These are phyloP conservation scores for Rhizophagus sp. DNA, from an alignment of 192 early-diverging fungal genomes.

Conservation along the genomic window DNA sequence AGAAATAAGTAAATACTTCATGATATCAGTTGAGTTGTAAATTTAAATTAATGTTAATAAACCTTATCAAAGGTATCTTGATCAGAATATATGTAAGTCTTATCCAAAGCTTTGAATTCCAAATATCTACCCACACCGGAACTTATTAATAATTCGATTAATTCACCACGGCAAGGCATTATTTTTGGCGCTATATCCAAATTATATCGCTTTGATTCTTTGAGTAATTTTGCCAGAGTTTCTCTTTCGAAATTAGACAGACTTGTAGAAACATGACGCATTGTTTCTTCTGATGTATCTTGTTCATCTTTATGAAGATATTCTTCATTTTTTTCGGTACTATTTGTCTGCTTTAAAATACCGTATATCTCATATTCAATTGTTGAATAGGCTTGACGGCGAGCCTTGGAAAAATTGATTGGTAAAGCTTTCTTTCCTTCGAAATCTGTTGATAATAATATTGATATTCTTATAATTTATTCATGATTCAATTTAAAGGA, in stretches of 20 bases:
- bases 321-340: not conserved
- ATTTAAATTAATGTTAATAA: not conserved
- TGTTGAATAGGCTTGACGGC: conserved; percentile 8
- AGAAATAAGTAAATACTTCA: not conserved
- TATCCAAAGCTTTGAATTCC: conserved; percentile 85
- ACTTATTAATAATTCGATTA: conserved; percentile 75
- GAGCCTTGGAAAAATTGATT: not conserved
- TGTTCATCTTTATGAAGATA: not conserved
- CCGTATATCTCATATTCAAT: conserved; percentile 27
- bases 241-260: conserved; percentile 28
- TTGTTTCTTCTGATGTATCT: conserved; percentile 8
- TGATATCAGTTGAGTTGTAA: not conserved
- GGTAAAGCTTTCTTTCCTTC: conserved; percentile 17
- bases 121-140: conserved; percentile 82
- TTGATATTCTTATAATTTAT: conserved; percentile 1
- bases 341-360: not conserved
- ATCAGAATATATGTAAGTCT: conserved; percentile 55
- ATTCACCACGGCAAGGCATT: conserved; percentile 62
- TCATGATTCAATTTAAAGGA: not conserved
- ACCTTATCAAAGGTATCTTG: conserved; percentile 52
- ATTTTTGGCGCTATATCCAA: conserved; percentile 75
- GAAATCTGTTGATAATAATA: not conserved
- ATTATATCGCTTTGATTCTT: conserved; percentile 60
- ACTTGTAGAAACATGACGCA: conserved; percentile 23
- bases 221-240: conserved; percentile 40